Base-by-base conservation (phyloP, 116 monocot genomes). In the Phalaenopsis hybrid region DNA sequence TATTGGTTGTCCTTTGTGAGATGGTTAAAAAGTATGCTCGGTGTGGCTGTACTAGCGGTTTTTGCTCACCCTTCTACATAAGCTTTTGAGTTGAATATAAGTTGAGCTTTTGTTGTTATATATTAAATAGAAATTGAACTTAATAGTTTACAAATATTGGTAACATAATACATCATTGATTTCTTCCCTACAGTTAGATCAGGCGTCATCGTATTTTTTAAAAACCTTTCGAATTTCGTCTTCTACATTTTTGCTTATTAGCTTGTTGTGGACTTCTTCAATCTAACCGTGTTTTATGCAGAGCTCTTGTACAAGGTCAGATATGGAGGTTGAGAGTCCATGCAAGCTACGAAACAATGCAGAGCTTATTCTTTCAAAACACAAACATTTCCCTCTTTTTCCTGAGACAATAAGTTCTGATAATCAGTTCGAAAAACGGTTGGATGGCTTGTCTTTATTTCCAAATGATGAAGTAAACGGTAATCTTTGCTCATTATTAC, bases 301-400 rank as follows among this genome's bases (percentile, higher is more conserved):
- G 97, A 97, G 92, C 79, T 94, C 92, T 80, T 94, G 94, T 83
- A 91, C 89, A 81, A 89, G 83, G 78, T 93, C 90, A 73, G 88
- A 90, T 7, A 84, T 85, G 79, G 97, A 97, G 80, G 91, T 82
- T 80, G 92, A 90, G 69, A 91, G 92, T 81, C 77, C 45, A 44
- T 87, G 58, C 67, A 76, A 84, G 65, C 83, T 83, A 74, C 82
- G 83, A 82, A 89, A 81, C 84, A 70, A 55, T 50, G 68, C 84
- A 79, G 85, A 86, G 28, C 46, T 12, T 67, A 79, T 43, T 9
- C 58, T 83, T 12, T 18, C 20, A 59, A 79, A 75, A 20, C 57
- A 34, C 25, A 68, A 13, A 52, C 44, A 52, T 34, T 9, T 68
- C 21, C 59, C 72, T 73, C 79, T 37, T 80, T 34, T 72, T 2